These are phyloP conservation scores for Coprinopsis strossmayeri DNA, from an alignment of 768 basidiomycete genomes.

Conservation along the genomic window DNA sequence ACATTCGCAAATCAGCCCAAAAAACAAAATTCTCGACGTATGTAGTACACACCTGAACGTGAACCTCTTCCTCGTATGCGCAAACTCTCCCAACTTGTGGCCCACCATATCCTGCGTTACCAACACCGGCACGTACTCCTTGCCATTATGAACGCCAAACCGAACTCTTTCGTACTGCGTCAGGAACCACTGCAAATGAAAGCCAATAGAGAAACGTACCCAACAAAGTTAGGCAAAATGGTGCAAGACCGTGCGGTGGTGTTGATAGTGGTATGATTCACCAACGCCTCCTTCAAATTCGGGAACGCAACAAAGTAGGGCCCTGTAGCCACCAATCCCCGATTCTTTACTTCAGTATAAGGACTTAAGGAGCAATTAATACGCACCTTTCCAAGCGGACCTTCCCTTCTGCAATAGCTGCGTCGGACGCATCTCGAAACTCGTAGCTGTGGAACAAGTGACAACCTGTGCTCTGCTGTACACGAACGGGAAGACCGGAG, in stretches of 20 bases:
- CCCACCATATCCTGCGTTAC: slow-evolving; percentile 98
- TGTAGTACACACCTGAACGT: slow-evolving; percentile 82
- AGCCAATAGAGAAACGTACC: slow-evolving; percentile 42
- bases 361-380: too few relatives aligned
- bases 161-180: slow-evolving; percentile 45
- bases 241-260: slow-evolving; percentile 89
- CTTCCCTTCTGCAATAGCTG: slow-evolving; percentile 54
- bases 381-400: slow-evolving; percentile 80
- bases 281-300: slow-evolving; percentile 72
- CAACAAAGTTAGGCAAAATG: slow-evolving; percentile 92
- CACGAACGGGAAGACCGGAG: neutral
- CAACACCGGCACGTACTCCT: slow-evolving; percentile 76
- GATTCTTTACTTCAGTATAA: too few relatives aligned
- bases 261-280: slow-evolving; percentile 78
- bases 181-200: neutral
- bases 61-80: slow-evolving; percentile 84
- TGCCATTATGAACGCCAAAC: slow-evolving; percentile 94
- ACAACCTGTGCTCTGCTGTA: too few relatives aligned
- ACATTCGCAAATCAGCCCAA: neutral
- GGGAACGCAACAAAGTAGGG: slow-evolving; percentile 95
- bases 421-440: slow-evolving; percentile 52
- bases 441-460: too few relatives aligned
- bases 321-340: too few relatives aligned
- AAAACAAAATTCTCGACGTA: neutral
- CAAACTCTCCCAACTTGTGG: slow-evolving; percentile 95